Evolutionary conservation across 768 basidiomycete genomes (phyloP).

Genomic region (Psilocybe cyanescens): DNA sequence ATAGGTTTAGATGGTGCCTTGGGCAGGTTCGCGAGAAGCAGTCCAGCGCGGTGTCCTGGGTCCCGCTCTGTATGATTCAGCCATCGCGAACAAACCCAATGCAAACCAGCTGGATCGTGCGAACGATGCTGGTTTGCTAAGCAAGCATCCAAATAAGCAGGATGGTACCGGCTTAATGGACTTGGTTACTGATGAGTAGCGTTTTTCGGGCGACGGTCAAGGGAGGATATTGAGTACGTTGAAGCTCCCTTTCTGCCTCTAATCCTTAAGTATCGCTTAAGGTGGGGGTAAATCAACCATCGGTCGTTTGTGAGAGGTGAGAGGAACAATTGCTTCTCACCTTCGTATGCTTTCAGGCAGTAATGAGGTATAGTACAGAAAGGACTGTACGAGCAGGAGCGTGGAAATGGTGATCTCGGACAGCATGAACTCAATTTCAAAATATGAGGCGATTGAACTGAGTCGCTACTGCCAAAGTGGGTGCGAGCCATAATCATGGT

Average conservation of each 20-base stretch:
- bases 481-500: not conserved
- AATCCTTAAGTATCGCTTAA: too few species aligned
- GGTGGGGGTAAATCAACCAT: too few species aligned
- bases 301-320: too few species aligned
- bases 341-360: too few species aligned
- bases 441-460: not conserved
- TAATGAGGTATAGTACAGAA: too few species aligned
- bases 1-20: constrained; percentile 9
- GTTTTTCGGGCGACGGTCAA: not conserved
- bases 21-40: not conserved
- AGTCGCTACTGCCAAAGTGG: not conserved
- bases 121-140: not conserved
- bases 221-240: not conserved
- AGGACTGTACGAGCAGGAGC: too few species aligned
- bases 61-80: not conserved
- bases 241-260: too few species aligned
- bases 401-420: too few species aligned
- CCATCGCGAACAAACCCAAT: not conserved
- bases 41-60: constrained; percentile 12
- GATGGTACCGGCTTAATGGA: constrained; percentile 2
- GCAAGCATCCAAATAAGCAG: constrained; percentile 1
- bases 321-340: too few species aligned
- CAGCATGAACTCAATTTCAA: not conserved
- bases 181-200: not conserved
- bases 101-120: constrained; percentile 2